A percentile compares a stretch with the other conserved stretches of the same genome.
phyloP scores from a whole-genome alignment of 192 early-diverging fungal species.

The Backusella tuberculispora region DNA sequence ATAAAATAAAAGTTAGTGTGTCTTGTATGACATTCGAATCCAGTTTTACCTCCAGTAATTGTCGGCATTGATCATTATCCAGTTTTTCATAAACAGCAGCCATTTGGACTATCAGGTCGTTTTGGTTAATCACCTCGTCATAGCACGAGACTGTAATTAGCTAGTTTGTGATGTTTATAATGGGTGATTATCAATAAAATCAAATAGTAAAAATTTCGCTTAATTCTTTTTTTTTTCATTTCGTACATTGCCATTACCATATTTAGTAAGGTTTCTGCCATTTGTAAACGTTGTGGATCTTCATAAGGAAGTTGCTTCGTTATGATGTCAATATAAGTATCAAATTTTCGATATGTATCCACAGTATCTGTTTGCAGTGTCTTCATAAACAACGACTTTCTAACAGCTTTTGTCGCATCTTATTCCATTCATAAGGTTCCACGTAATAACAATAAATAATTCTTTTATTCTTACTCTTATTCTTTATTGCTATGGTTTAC shows the following conservation, averaged over 20 bases:
- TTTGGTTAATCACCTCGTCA: background rate
- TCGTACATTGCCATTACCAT: constrained; percentile 7
- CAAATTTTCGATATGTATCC: background rate
- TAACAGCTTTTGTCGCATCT: background rate
- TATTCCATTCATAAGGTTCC: background rate
- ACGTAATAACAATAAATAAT: background rate
- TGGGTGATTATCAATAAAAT: too few species aligned
- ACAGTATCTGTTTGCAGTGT: background rate
- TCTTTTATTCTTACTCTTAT: background rate
- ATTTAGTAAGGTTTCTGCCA: constrained; percentile 12
- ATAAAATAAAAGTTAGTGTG: background rate
- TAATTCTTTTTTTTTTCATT: background rate
- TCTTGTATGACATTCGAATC: background rate
- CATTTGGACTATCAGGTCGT: background rate
- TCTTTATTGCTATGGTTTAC: background rate
- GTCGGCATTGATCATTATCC: constrained; percentile 9
- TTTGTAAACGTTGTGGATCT: background rate
- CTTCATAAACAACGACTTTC: background rate
- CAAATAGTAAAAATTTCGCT: too few species aligned
- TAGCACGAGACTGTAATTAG: background rate
- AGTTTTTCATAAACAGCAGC: background rate
- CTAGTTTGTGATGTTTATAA: background rate
- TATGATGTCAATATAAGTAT: background rate
- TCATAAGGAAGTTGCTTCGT: background rate
- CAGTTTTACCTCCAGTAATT: constrained; percentile 11